Percentiles rank a stretch among this genome's conserved stretches.
phyloP scores from a whole-genome alignment of 2,329 filamentous ascomycete species.

The Xylaria sp. region DNA sequence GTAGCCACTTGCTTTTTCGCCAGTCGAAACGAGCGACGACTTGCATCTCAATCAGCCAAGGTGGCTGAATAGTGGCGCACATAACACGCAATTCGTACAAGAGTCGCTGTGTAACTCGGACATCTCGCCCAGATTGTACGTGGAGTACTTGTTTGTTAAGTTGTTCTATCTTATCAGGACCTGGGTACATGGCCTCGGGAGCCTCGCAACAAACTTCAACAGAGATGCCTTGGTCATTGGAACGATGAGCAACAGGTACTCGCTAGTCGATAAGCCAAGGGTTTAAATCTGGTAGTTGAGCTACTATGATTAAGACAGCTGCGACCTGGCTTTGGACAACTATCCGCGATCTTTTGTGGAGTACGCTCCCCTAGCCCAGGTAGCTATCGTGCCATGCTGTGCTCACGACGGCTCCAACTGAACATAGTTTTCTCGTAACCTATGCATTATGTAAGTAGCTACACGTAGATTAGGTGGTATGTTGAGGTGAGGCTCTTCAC shows the following conservation, averaged over 20 bases:
- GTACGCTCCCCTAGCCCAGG: neutral
- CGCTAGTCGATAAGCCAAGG: neutral
- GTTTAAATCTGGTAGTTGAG: neutral
- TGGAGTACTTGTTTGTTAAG: no score
- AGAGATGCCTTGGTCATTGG: neutral
- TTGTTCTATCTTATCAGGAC: no score
- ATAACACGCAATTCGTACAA: neutral
- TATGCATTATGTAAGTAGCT: no score
- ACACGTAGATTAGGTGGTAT: no score
- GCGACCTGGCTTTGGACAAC: neutral
- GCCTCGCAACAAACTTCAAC: no score
- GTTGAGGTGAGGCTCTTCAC: no score
- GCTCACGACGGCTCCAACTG: no score
- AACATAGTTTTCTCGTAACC: no score
- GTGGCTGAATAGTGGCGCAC: neutral
- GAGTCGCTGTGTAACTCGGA: neutral
- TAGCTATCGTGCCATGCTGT: no score
- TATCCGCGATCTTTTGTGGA: neutral
- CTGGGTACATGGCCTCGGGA: no score
- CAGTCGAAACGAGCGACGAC: neutral
- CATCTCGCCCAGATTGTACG: neutral
- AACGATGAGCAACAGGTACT: neutral
- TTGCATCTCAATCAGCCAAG: constrained; percentile 8
- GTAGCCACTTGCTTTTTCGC: neutral
- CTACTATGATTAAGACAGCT: neutral